Evolutionary conservation across 768 basidiomycete species (phyloP), one percentile per base, ranked within the genome.

Genomic region (Tremella yokohamensis): DNA sequence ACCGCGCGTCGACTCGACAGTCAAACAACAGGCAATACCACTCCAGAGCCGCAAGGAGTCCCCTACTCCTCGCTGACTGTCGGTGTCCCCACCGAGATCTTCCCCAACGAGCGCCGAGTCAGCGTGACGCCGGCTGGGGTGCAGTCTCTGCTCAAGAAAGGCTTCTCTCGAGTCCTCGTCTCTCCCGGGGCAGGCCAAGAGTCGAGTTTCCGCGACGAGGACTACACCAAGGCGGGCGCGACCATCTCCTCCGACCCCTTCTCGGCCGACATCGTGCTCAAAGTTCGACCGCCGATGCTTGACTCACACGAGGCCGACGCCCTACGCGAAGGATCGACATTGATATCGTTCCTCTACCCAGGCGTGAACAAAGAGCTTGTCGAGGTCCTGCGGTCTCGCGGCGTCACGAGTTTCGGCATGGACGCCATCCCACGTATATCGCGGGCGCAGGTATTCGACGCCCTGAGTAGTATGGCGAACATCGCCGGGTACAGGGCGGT

Each of bases 401-500:
- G 83, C 62, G 80, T 86, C 55, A 88, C 84, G 63, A 84, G 83
- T 24, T 88, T 92, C 70, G 89, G 87, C 73, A 92, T 92, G 90
- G 90, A 92, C 72, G 84, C 86, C 83, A 89, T 92, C 79, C 90
- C 90, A 66, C 83, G 90, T 57, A 90, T 92, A 65, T 90, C 88
- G 60, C 84, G 90, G 53, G 90, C 90, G 45, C 90, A 92, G 75
- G 87, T 87, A 19, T 92, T 90, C 63, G 90, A 92, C 77, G 90
- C 87, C 38, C 78, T 92, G 37, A 90, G 90, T 68, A 90, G 89
- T 22, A 92, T 92, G 90, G 85, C 87, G n/a, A 92, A 91, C 71
- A 91, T 90, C 40, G 83, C 89, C n/a, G 90, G 90, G 12, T 92
- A 92, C 76, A 90, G 92, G 75, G 90, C 90, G 40, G 89, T 92